A percentile compares a stretch with the other conserved stretches of the same genome.
These are phyloP conservation scores for Gentiana straminea DNA, from an alignment of 257 asterid genomes.

Conservation along the genomic window DNA sequence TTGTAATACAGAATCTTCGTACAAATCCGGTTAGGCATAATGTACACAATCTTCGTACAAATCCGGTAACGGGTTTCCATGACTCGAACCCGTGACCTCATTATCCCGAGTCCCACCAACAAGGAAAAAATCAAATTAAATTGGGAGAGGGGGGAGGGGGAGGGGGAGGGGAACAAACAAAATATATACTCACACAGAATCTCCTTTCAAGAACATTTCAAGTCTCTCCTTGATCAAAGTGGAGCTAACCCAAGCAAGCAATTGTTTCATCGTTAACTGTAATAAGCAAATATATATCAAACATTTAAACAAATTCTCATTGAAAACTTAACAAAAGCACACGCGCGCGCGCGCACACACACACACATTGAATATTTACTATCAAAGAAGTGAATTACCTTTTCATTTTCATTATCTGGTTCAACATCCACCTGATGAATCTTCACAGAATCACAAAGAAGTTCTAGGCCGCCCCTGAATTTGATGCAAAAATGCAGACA, in stretches of 20 bases:
- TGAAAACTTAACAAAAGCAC: no score
- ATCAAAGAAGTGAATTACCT: conserved; percentile 27
- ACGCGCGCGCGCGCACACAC: background rate
- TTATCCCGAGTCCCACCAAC: no score
- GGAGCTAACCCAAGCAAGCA: conserved; percentile 82
- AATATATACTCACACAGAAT: conserved; percentile 62
- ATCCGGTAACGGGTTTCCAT: no score
- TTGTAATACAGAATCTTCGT: no score
- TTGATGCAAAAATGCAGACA: conserved; percentile 3
- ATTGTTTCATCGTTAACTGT: conserved; percentile 68
- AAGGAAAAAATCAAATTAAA: background rate
- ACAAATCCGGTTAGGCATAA: no score
- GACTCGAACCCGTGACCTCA: no score
- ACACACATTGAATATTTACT: background rate
- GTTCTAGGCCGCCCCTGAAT: conserved; percentile 87
- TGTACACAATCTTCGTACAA: no score
- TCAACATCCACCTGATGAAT: conserved; percentile 64
- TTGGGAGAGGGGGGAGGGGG: no score
- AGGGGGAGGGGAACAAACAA: no score
- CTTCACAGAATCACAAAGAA: conserved; percentile 82
- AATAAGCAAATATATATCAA: conserved; percentile 1
- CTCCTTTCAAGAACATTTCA: conserved; percentile 98
- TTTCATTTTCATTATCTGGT: conserved; percentile 39
- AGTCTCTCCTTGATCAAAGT: conserved; percentile 96
- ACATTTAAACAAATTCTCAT: background rate